Evolutionary conservation across 108 stramenopile species (phyloP).

Genomic region (Discostella stelligeroides): DNA sequence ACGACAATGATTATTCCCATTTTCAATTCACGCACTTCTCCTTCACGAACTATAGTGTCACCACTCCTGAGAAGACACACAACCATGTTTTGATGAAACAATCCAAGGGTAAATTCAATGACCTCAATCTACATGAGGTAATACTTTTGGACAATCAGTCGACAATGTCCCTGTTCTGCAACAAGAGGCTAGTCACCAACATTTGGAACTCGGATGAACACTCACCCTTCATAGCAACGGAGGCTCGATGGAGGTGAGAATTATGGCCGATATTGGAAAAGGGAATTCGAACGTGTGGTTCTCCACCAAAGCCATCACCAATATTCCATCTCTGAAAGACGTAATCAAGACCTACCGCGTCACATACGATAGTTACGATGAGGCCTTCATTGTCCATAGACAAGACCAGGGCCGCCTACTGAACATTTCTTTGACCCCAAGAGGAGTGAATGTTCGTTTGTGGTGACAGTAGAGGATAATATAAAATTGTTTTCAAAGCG

Average conservation of each 20-base stretch:
- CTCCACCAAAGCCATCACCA: background rate
- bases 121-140: too few species aligned
- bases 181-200: too few species aligned
- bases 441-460: background rate
- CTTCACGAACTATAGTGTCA: too few species aligned
- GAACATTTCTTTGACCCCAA: background rate
- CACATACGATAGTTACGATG: background rate
- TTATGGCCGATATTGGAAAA: background rate
- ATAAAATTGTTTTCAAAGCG: too few species aligned
- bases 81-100: too few species aligned
- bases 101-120: too few species aligned
- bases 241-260: background rate
- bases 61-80: too few species aligned
- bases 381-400: background rate
- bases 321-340: background rate
- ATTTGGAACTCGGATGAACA: background rate
- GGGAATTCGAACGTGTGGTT: background rate
- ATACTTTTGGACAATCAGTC: too few species aligned
- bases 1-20: too few species aligned
- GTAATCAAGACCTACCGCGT: background rate
- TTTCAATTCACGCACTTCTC: too few species aligned
- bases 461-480: too few species aligned
- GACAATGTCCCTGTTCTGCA: too few species aligned
- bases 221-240: background rate
- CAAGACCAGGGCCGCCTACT: background rate